Evolutionary conservation across 2,329 filamentous ascomycete species (phyloP), one percentile per base, ranked within the genome.

Genomic region (Thielaviopsis euricoi): DNA sequence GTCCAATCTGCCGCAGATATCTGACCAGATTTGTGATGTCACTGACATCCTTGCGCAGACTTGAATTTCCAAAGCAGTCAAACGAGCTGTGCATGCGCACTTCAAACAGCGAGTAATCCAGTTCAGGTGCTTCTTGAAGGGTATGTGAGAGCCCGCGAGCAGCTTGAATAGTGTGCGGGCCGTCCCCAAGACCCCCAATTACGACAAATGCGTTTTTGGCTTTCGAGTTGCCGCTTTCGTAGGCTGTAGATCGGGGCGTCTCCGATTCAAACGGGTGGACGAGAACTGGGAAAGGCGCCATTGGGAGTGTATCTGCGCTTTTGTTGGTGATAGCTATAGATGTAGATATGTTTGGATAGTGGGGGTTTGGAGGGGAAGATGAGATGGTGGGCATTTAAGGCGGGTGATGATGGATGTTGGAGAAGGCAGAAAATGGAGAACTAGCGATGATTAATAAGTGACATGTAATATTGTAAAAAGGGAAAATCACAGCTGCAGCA

Each of bases 111-210:
- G 78, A 78, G 64, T 76, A 81, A 61, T 67, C 65, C 29, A 75
- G 65, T 12, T 69, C 67, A 1, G 65, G 61, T 6, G 67, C 61
- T 5, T 68, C 60, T 61, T 72, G 71, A 4, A 80, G 66, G 53
- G 68, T 67, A 46, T 68, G 66, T 15, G 77, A 75, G 58, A 82
- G 68, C 1, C 67, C 65, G 5, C 73, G 72, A 53, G 74, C 71
- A 60, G 85, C 87, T 0, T 75, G 71, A 9, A 85, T 76, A 0
- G 81, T 82, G 62, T 85, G 79, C 60, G 85, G 79, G 1, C 84
- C 84, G 67, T 88, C 86, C 43, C 76, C 77, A 17, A 89, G 76
- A 40, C 86, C 86, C 61, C 83, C 84, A 62, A 88, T 76, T 70
- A 85, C 86, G 61, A 89, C 68, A 57, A 89, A 68, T 2, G 81